These are phyloP conservation scores for Lepidium aucheri DNA, from an alignment of 345 rosid species.

Conservation along the genomic window DNA sequence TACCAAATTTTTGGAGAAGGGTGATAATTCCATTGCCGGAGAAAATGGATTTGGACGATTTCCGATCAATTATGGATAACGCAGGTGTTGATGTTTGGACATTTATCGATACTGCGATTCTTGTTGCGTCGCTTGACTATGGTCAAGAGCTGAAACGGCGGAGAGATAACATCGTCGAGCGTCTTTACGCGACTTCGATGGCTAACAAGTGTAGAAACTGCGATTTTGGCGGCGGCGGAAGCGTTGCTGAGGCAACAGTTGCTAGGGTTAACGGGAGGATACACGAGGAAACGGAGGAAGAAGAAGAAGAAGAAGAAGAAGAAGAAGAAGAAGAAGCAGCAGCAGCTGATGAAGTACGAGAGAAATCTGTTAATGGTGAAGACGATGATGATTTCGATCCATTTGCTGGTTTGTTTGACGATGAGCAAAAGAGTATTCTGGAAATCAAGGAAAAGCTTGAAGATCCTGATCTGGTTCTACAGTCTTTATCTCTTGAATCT, in stretches of 20 bases:
- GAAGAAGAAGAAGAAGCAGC: conserved; percentile 29
- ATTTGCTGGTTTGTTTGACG: conserved; percentile 85
- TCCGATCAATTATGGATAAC: conserved; percentile 61
- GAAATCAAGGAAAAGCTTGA: conserved; percentile 86
- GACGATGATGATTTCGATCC: conserved; percentile 70
- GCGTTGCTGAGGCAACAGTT: conserved; percentile 17
- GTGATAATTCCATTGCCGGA: neutral
- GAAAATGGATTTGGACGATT: conserved; percentile 78
- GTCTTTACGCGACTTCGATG: conserved; percentile 54
- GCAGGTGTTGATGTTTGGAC: conserved; percentile 92
- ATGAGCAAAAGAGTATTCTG: conserved; percentile 72
- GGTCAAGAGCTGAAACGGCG: conserved; percentile 55
- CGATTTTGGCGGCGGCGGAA: conserved; percentile 33
- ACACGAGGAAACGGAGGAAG: conserved; percentile 33
- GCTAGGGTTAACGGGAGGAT: conserved; percentile 31
- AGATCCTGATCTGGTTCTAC: conserved; percentile 78
- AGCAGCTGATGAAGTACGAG: conserved; percentile 37
- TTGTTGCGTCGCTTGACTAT: conserved; percentile 66
- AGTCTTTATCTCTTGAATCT: neutral
- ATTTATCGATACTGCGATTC: conserved; percentile 76
- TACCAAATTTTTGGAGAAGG: neutral
- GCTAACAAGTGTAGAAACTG: conserved; percentile 54
- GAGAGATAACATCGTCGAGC: conserved; percentile 82
- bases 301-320: conserved; percentile 21
- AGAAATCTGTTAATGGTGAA: conserved; percentile 42